Evolutionary conservation across 139 green algal species (phyloP).

Genomic region (Mesotaenium endlicherianum): DNA sequence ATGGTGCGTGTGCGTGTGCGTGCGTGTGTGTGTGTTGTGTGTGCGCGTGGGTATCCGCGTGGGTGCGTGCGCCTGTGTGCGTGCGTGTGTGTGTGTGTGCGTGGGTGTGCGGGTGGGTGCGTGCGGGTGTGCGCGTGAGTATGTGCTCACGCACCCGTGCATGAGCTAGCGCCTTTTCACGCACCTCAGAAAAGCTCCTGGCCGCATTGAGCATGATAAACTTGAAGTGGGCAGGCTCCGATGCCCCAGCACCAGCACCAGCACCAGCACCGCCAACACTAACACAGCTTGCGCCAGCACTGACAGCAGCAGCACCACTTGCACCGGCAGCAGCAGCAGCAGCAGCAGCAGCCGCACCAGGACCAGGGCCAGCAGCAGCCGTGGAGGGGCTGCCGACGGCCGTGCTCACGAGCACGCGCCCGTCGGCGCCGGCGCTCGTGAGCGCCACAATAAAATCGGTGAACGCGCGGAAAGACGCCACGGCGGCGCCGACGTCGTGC

Average conservation of each 20-base stretch:
- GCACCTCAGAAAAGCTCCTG: conserved; percentile 67
- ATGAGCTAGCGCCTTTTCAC: background rate
- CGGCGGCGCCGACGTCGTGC: background rate
- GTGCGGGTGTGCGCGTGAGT: background rate
- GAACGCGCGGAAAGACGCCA: conserved; percentile 65
- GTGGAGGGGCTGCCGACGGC: background rate
- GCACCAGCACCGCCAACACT: background rate
- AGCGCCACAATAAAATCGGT: conserved; percentile 74
- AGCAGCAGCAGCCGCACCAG: too few relatives aligned
- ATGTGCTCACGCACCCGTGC: background rate
- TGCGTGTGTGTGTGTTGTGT: too few relatives aligned
- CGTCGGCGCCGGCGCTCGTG: conserved; percentile 77
- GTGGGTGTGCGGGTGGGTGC: background rate
- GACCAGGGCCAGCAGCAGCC: too few relatives aligned
- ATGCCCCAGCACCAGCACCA: background rate
- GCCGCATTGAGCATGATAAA: conserved; percentile 92
- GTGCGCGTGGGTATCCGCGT: too few relatives aligned
- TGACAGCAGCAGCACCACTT: background rate
- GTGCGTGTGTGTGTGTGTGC: background rate
- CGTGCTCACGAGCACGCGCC: conserved; percentile 71
- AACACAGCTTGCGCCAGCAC: background rate
- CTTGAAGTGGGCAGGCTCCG: conserved; percentile 49
- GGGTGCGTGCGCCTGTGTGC: too few relatives aligned
- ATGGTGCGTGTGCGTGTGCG: too few relatives aligned
- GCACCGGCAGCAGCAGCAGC: too few relatives aligned